Percentiles rank a stretch among this genome's conserved stretches.
phyloP scores from a whole-genome alignment of 257 asterid species.

The Scutellaria baicalensis region DNA sequence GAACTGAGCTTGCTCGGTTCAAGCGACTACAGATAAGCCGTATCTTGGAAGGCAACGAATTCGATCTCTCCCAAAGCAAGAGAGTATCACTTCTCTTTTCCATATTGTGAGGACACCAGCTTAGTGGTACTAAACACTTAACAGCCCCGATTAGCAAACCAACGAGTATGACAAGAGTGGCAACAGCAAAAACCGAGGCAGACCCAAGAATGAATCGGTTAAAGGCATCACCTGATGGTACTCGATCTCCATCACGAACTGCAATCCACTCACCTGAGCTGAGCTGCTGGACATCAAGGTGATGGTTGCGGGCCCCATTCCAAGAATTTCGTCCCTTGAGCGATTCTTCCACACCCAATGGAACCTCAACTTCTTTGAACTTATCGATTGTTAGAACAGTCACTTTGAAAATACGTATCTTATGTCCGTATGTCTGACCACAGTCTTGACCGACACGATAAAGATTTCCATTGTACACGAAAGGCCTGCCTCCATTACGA shows the following conservation, averaged over 20 bases:
- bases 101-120: constrained; percentile 81
- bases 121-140: constrained; percentile 61
- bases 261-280: constrained; percentile 84
- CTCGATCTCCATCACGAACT: constrained; percentile 79
- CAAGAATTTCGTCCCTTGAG: constrained; percentile 74
- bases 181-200: constrained; percentile 47
- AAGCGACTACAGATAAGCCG: constrained; percentile 68
- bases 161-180: constrained; percentile 39
- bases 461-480: constrained; percentile 51
- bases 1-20: constrained; percentile 46
- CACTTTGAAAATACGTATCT: constrained; percentile 57
- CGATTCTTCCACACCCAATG: constrained; percentile 44
- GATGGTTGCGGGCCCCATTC: constrained; percentile 92
- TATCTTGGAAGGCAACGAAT: constrained; percentile 45
- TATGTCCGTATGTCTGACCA: constrained; percentile 73
- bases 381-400: constrained; percentile 51
- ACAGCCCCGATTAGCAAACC: constrained; percentile 82
- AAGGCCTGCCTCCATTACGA: constrained; percentile 95
- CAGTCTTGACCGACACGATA: constrained; percentile 92
- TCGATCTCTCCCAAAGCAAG: constrained; percentile 53
- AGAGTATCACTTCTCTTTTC: constrained; percentile 81
- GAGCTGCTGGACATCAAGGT: constrained; percentile 81
- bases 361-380: constrained; percentile 78
- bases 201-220: constrained; percentile 64
- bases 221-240: constrained; percentile 66